Evolutionary conservation across 805 yeast genomes (phyloP).

Genomic region (Blastobotrys robertii): DNA sequence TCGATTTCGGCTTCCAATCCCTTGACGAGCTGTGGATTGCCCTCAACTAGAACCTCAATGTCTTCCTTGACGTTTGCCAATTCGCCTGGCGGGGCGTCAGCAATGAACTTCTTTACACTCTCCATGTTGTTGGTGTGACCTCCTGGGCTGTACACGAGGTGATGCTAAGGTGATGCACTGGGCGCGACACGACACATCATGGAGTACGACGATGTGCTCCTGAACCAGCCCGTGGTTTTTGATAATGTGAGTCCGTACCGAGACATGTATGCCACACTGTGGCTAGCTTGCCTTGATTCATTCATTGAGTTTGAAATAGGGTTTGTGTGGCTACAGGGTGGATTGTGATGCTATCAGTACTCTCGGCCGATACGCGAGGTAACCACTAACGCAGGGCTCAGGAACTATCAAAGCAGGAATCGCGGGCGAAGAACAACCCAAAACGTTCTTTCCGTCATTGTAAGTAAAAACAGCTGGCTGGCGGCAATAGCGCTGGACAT

Average conservation of each 20-base stretch:
- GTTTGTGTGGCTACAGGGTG: too few relatives aligned
- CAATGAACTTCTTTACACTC: slow-evolving; percentile 26
- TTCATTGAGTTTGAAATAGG: too few relatives aligned
- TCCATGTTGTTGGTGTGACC: slow-evolving; percentile 5
- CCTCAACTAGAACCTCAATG: slow-evolving; percentile 35
- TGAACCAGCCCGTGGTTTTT: slow-evolving; percentile 67
- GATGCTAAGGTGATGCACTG: neutral
- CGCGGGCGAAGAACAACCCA: slow-evolving; percentile 84
- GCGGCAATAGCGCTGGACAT: too few relatives aligned
- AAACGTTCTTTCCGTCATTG: slow-evolving; percentile 49
- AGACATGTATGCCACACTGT: too few relatives aligned
- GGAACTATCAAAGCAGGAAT: slow-evolving; percentile 82
- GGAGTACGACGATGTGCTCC: slow-evolving; percentile 29
- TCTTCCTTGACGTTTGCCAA: slow-evolving; percentile 26
- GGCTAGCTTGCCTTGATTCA: too few relatives aligned
- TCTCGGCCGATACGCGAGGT: neutral
- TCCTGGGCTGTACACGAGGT: neutral
- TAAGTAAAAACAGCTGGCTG: too few relatives aligned
- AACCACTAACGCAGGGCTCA: slow-evolving; percentile 45
- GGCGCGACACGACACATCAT: slow-evolving; percentile 5
- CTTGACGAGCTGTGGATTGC: slow-evolving; percentile 27
- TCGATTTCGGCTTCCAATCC: slow-evolving; percentile 29
- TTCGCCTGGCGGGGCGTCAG: slow-evolving; percentile 52
- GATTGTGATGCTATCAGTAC: too few relatives aligned
- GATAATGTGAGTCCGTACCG: slow-evolving; percentile 48